Evolutionary conservation across 1,284 basidiomycete species (phyloP).

Genomic region (Rhodotorula glutinis): DNA sequence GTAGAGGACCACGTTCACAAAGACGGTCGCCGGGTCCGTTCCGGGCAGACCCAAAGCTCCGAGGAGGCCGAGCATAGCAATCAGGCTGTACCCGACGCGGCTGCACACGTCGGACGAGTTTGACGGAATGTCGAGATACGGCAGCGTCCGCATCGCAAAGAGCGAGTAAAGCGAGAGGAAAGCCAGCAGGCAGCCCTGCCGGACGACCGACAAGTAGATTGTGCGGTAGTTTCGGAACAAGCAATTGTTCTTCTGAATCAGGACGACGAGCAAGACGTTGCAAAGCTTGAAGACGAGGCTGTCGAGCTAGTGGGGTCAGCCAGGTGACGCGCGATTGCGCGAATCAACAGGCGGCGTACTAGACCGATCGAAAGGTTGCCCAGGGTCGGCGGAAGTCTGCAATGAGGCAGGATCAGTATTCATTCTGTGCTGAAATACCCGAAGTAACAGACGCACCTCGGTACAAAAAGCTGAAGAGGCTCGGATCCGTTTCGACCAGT

Average conservation of each 20-base stretch:
- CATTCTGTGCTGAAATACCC: not conserved
- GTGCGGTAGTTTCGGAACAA: slow-evolving; percentile 61
- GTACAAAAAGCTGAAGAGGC: slow-evolving; percentile 71
- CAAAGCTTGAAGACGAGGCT: slow-evolving; percentile 60
- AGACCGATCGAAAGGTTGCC: slow-evolving; percentile 51
- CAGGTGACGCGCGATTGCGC: no score
- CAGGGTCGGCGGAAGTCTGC: slow-evolving; percentile 66
- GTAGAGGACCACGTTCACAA: slow-evolving; percentile 49
- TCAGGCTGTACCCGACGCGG: slow-evolving; percentile 25
- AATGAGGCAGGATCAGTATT: not conserved
- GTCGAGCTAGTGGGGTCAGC: no score
- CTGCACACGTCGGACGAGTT: slow-evolving; percentile 52
- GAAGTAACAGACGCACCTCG: slow-evolving; percentile 54
- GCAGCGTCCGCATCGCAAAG: slow-evolving; percentile 53
- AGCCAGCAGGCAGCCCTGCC: slow-evolving; percentile 57
- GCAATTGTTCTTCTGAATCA: slow-evolving; percentile 67
- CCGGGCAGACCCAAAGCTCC: slow-evolving; percentile 44
- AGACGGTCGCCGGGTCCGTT: slow-evolving; percentile 44
- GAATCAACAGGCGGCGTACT: slow-evolving; percentile 16
- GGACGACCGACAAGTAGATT: slow-evolving; percentile 57
- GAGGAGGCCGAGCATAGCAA: slow-evolving; percentile 39
- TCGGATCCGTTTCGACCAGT: slow-evolving; percentile 62
- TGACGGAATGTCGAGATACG: slow-evolving; percentile 54
- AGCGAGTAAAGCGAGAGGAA: slow-evolving; percentile 63
- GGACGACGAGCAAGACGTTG: slow-evolving; percentile 63